Evolutionary conservation across 257 asterid species (phyloP).

Genomic region (Nicotiana paniculata): DNA sequence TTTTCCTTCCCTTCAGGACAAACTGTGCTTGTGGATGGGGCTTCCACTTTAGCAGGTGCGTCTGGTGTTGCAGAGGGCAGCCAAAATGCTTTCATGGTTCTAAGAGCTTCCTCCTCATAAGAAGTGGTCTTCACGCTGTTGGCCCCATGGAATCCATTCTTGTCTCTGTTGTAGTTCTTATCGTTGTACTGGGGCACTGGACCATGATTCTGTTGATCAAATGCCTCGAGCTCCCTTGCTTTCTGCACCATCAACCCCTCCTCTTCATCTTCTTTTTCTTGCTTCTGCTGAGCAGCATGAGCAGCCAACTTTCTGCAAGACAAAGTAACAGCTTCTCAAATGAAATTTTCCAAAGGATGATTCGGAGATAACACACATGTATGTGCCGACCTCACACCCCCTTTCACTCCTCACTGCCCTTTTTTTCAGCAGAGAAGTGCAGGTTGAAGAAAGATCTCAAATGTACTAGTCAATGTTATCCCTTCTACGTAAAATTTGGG

Average conservation of each 20-base stretch:
- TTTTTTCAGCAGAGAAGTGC: neutral
- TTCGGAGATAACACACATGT: neutral
- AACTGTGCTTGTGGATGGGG: conserved; percentile 60
- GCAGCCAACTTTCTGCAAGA: conserved; percentile 58
- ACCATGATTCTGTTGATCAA: conserved; percentile 91
- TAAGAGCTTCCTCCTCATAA: conserved; percentile 89
- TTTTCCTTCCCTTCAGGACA: conserved; percentile 94
- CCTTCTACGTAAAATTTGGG: neutral
- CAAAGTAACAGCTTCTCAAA: neutral
- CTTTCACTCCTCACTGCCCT: neutral
- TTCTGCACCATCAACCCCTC: conserved; percentile 57
- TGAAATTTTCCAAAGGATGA: neutral
- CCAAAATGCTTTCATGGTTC: conserved; percentile 98
- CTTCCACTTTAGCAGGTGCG: conserved; percentile 68
- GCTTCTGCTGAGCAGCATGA: conserved; percentile 57
- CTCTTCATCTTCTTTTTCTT: conserved; percentile 67
- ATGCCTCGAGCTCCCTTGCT: conserved; percentile 74
- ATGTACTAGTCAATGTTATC: neutral
- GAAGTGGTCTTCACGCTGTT: conserved; percentile 89
- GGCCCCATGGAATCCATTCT: conserved; percentile 88
- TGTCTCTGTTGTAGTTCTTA: conserved; percentile 56
- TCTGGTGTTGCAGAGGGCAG: conserved; percentile 95
- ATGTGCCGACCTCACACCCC: neutral
- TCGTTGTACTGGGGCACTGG: conserved; percentile 80
- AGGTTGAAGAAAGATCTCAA: neutral